Evolutionary conservation across 352 stramenopile genomes (phyloP).

Genomic region (Phytopythium oedochilum): DNA sequence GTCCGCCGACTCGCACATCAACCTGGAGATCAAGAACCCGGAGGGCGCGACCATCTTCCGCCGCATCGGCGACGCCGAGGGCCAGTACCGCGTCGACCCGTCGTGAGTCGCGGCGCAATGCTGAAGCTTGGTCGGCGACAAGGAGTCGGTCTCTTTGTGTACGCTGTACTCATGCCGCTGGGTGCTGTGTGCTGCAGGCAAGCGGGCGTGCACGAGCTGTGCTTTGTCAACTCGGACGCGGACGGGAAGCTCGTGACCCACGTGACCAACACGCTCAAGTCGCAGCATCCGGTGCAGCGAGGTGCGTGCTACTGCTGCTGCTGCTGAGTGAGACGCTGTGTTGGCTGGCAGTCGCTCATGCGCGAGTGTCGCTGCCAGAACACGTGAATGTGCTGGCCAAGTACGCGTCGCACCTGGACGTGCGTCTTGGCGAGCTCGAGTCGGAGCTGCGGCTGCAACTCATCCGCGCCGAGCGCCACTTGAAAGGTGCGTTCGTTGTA

Average conservation of each 20-base stretch:
- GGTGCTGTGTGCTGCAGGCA: conserved; percentile 18
- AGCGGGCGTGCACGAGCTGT: conserved; percentile 57
- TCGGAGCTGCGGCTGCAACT: conserved; percentile 74
- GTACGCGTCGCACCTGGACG: conserved; percentile 75
- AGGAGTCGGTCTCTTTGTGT: not conserved
- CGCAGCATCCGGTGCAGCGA: conserved; percentile 75
- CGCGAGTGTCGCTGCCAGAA: conserved; percentile 22
- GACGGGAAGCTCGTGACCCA: conserved; percentile 77
- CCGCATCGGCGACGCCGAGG: conserved; percentile 56
- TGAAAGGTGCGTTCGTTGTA: conserved; percentile 49
- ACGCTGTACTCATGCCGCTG: not conserved
- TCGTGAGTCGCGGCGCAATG: conserved; percentile 25
- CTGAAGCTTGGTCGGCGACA: too few species aligned
- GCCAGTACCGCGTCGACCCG: conserved; percentile 59
- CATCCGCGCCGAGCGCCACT: conserved; percentile 70
- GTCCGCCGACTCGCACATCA: conserved; percentile 66
- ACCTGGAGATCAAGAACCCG: conserved; percentile 72
- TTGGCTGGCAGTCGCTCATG: not conserved
- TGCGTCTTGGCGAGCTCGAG: conserved; percentile 73
- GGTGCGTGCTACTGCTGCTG: conserved; percentile 14
- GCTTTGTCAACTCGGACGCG: conserved; percentile 70
- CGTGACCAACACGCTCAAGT: conserved; percentile 75
- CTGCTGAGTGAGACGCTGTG: too few species aligned
- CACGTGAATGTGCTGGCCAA: conserved; percentile 79
- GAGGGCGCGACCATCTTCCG: conserved; percentile 48